Evolutionary conservation across 371 early-diverging fungal genomes (phyloP), one percentile per base, ranked within the genome.

Genomic region (Parasitella parasitica): DNA sequence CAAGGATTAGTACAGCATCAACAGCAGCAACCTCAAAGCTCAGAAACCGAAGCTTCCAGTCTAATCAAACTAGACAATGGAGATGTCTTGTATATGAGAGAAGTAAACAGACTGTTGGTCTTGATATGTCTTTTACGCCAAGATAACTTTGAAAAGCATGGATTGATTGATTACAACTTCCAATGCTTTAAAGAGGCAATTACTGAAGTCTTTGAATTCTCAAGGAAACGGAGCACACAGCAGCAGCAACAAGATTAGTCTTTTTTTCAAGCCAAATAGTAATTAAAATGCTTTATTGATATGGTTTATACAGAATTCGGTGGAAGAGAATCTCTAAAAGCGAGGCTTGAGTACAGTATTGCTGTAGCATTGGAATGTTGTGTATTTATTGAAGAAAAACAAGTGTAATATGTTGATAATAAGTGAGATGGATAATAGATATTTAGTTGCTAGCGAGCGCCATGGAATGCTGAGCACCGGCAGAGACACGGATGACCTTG

Each of bases 81-180:
- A 5, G 91, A 92, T 78, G 90, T 92, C 16, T 72, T 95, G 24
- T 92, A 93, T 66, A 78, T 92, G 73, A 80, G 92, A 54, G 88
- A 89, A 69, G 89, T 94, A 13, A 91, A 91, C 72, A 67, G 91
- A 66, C 75, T 88, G 24, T 73, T 95, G 30, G 89, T 92, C 3
- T 70, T 94, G 54, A 92, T 95, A 39, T 91, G 92, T 71, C 72
- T 95, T 52, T 64, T 95, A 46, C 81, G 94, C 26, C 87, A 92
- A 35, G 96, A 94, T 57, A 91, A 91, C 38, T 94, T 92, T 79
- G 93, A 91, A 62, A 92, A 91, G 67, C 91, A 90, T 64, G 96
- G 94, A 4, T 66, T 95, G 69, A 86, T 95, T 52, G 94, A 95
- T 62, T 94, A 91, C 76, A 95, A 95, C 64, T 93, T 95, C 48